Conservation (phyloP, 2,329 filamentous ascomycete genomes). For the Atkinsonella texensis region DNA sequence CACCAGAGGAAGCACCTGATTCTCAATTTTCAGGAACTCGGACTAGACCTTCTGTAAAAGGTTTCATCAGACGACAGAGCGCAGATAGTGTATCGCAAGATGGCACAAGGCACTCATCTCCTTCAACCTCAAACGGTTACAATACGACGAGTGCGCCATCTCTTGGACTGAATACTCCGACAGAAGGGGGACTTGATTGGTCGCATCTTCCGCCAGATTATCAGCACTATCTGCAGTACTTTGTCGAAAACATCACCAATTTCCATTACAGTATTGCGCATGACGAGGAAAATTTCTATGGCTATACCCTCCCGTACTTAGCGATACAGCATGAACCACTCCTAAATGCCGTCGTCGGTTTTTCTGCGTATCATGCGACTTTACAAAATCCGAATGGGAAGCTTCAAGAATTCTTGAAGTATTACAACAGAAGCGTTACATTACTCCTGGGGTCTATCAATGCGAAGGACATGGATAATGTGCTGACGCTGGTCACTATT, state of each 20-base stretch:
- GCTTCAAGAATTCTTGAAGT: slow-evolving; percentile 71
- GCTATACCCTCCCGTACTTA: slow-evolving; percentile 54
- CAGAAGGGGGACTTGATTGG: slow-evolving; percentile 32
- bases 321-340: slow-evolving; percentile 67
- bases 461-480: slow-evolving; percentile 55
- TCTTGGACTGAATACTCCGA: slow-evolving; percentile 13
- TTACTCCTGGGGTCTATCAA: slow-evolving; percentile 61
- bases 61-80: slow-evolving; percentile 27
- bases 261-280: slow-evolving; percentile 73
- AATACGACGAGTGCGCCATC: slow-evolving; percentile 18
- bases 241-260: slow-evolving; percentile 62
- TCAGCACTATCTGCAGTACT: slow-evolving; percentile 69
- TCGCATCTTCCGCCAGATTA: slow-evolving; percentile 54
- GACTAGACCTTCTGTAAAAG: slow-evolving; percentile 25
- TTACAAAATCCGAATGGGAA: slow-evolving; percentile 58
- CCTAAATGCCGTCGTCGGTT: slow-evolving; percentile 76
- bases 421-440: slow-evolving; percentile 81
- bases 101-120: slow-evolving; percentile 37
- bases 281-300: slow-evolving; percentile 63
- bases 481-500: slow-evolving; percentile 73
- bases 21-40: slow-evolving; percentile 14
- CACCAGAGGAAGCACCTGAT: slow-evolving; percentile 8
- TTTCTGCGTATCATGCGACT: slow-evolving; percentile 77
- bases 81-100: slow-evolving; percentile 44
- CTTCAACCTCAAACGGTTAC: slow-evolving; percentile 34